Evolutionary conservation across 305 asterid species (phyloP).

Genomic region (Solanum aculeatissimum): DNA sequence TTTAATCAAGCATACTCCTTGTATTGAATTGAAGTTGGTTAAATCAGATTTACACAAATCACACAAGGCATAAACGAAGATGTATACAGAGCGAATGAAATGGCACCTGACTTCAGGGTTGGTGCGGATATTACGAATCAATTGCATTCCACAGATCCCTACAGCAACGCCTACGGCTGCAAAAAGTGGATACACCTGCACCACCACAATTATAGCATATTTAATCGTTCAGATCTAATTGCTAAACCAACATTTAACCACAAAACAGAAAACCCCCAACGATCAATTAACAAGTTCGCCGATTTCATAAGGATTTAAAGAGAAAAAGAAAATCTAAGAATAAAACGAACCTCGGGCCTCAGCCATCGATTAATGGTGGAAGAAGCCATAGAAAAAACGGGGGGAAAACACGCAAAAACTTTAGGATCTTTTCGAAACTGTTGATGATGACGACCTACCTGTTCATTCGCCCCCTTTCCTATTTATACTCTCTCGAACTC

Average conservation of each 20-base stretch:
- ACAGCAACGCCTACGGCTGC: slow-evolving; percentile 78
- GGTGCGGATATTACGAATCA: slow-evolving; percentile 56
- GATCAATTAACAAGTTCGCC: not conserved
- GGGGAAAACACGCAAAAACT: not conserved
- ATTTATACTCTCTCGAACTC: not conserved
- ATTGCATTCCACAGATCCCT: slow-evolving; percentile 83
- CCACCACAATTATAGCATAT: not conserved
- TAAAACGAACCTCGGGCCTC: slow-evolving; percentile 69
- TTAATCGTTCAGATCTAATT: slow-evolving; percentile 21
- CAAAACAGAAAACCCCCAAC: not conserved
- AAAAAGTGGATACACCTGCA: slow-evolving; percentile 74
- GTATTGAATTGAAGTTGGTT: not conserved
- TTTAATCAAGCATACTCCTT: not conserved
- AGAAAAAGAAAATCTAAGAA: not conserved
- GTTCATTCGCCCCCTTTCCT: not conserved
- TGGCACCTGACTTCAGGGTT: slow-evolving; percentile 93
- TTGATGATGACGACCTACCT: not conserved
- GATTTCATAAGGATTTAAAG: not conserved
- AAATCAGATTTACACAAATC: not conserved
- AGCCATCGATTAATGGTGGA: slow-evolving; percentile 65
- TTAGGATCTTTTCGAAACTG: not conserved
- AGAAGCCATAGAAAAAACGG: slow-evolving; percentile 42
- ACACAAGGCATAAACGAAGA: not conserved
- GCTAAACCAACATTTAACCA: not conserved
- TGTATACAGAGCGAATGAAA: not conserved